Percentiles rank a stretch among this genome's conserved stretches.
Evolutionary conservation across 164 flowering plant species (phyloP).

Genomic region (Kingdonia uniflora): DNA sequence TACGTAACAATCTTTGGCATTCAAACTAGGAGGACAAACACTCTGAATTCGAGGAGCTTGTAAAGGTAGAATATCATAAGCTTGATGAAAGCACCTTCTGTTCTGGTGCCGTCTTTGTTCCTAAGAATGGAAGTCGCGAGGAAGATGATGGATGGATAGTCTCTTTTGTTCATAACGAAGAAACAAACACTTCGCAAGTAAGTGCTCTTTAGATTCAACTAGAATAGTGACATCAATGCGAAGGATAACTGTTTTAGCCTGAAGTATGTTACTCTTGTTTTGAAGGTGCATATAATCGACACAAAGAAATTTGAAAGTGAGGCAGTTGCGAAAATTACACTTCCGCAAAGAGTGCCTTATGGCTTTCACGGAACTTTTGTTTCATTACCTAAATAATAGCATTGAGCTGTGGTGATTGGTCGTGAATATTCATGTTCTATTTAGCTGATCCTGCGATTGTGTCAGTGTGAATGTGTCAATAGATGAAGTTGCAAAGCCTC

Average conservation of each 20-base stretch:
- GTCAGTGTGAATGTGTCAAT: too few relatives aligned
- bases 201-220: too few relatives aligned
- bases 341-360: slow-evolving; percentile 44
- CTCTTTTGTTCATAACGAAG: slow-evolving; percentile 52
- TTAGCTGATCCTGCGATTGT: too few relatives aligned
- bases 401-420: too few relatives aligned
- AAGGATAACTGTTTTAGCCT: not conserved
- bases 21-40: not conserved
- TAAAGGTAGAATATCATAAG: slow-evolving; percentile 42
- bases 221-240: not conserved
- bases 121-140: slow-evolving; percentile 27
- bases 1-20: not conserved
- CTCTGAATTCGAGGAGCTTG: slow-evolving; percentile 12
- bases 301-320: slow-evolving; percentile 28
- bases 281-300: slow-evolving; percentile 46
- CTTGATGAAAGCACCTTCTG: slow-evolving; percentile 39
- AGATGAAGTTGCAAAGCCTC: too few relatives aligned
- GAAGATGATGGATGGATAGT: slow-evolving; percentile 69
- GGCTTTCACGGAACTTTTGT: slow-evolving; percentile 40
- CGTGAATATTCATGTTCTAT: too few relatives aligned
- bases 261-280: not conserved
- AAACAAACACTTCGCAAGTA: slow-evolving; percentile 37
- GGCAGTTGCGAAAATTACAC: slow-evolving; percentile 37
- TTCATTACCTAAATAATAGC: not conserved
- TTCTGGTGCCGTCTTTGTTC: slow-evolving; percentile 44